Base-by-base conservation (phyloP, 305 asterid species). In the Fraxinus baroniana region DNA sequence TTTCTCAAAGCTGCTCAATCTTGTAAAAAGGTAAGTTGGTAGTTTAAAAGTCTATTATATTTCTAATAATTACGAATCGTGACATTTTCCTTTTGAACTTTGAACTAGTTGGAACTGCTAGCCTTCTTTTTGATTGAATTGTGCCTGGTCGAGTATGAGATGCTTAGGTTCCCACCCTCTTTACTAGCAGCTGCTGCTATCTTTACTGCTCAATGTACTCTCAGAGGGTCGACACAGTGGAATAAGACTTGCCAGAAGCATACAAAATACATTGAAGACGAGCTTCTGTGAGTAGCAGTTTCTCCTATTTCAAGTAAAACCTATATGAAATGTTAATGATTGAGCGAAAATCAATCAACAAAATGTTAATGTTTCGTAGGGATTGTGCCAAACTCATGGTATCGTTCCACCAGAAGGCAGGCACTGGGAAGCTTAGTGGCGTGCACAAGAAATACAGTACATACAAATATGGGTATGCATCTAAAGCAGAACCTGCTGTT, bases 381-480 rank as follows among this genome's bases (percentile, higher is more conserved):
- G 94, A 89, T 81, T 95, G 98, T 84, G 92, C 95, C n/a, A 90
- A 82, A 36, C 82, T 91, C 71, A 95, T 95, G 98, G 94, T 85
- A 44, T 70, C 66, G 64, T 90, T 86, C 88, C 98, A 95, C 82
- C 86, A 79, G 83, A 94, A 88, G 68, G 91, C 97, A 0, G 94
- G 89, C 46, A 89, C 81, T 0, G 94, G 94, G 85, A 92, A 88
- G 86, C 93, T 93, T 0, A 92, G 83, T 1, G 94, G 93, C 7
- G 97, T 91, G 84, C 87, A 90, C 82, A 87, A 90, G 79, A 95
- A 95, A 86, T 95, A 92, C 71, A 85, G 91, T 33, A 92, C 97
- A 44, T 87, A 92, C 0, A 92, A 88, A 87, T 95, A 87, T 66
- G 97, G 98, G 18, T 86, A 86, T 55, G 92, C 91, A 66, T 93